These are phyloP conservation scores for Phanerochaete carnosa DNA, from an alignment of 768 basidiomycete genomes.

Conservation along the genomic window DNA sequence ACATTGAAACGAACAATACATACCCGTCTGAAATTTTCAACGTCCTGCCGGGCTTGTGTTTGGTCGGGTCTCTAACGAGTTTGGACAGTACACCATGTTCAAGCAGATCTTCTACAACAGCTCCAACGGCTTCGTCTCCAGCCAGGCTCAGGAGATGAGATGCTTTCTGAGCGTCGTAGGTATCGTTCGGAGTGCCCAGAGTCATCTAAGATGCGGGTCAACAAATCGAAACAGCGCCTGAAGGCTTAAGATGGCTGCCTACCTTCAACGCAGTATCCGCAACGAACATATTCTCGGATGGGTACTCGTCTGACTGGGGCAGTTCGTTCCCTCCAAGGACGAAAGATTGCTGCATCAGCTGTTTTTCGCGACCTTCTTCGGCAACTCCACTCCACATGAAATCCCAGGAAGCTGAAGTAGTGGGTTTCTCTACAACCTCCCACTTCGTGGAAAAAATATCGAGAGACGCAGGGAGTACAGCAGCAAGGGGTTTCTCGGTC, in stretches of 20 bases:
- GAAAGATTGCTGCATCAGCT: constrained; percentile 55
- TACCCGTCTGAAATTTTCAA: constrained; percentile 76
- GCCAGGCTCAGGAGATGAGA: constrained; percentile 51
- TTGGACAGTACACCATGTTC: constrained; percentile 66
- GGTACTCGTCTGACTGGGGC: constrained; percentile 21
- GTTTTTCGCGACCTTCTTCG: constrained; percentile 76
- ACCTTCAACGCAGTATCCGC: constrained; percentile 78
- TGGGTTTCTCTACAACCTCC: constrained; percentile 46
- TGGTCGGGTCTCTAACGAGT: constrained; percentile 56
- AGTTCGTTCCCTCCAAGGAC: constrained; percentile 40
- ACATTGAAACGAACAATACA: constrained; percentile 8
- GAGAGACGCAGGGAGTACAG: constrained; percentile 40
- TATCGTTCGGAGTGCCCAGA: constrained; percentile 67
- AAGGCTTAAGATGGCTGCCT: not conserved
- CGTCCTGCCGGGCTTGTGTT: constrained; percentile 66
- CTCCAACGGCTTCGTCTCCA: constrained; percentile 52
- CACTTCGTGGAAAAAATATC: constrained; percentile 43
- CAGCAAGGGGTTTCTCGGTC: constrained; percentile 32
- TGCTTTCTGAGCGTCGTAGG: constrained; percentile 60
- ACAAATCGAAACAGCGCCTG: no score
- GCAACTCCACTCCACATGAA: constrained; percentile 71
- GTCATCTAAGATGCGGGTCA: no score
- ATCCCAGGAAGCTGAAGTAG: constrained; percentile 53
- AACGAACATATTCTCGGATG: constrained; percentile 42
- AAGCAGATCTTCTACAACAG: constrained; percentile 59